Base-by-base conservation (phyloP, 768 basidiomycete species). In the Tylopilus felleus region DNA sequence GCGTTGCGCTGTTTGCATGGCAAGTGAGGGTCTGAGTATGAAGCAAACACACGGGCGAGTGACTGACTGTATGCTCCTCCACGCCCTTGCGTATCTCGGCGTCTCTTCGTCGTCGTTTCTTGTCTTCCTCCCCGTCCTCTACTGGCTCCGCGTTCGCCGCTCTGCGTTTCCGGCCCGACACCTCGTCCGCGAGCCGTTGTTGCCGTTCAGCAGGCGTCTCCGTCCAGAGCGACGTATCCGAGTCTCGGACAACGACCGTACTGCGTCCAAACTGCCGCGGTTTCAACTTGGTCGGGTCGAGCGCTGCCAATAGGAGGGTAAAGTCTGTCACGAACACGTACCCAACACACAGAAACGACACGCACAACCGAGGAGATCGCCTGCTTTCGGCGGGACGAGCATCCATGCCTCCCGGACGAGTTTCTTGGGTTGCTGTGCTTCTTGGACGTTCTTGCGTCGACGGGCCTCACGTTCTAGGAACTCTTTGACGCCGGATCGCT, bases 381-480 rank as follows among this genome's bases (percentile, higher is more conserved):
- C 85, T 1, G 85, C 81, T 19, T 86, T 83, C 0, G 97, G 96
- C 2, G 96, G 96, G 1, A 89, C 88, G 42, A 98, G 79, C 97
- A 99, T 99, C 97, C 97, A 99, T 69, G 95, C 94, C 19, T 98
- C 92, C 40, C 97, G 83, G 69, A 92, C 75, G 36, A 84, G 74
- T 36, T 80, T 79, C 69, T 93, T 93, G 12, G 90, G 90, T 61
- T 88, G 86, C 12, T 77, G 73, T 2, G 85, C 88, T 75, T 90
- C 93, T 83, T 93, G 88, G 29, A 84, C 75, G 54, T 83, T 75
- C 61, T 88, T 85, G 52, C 81, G 74, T 57, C 89, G 75, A 55
- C 85, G 81, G 63, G 90, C 89, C 70, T 99, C 95, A 50, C 82
- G 77, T 66, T 91, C 92, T 65, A 93, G 70, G 58, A 98, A 98